Conservation (phyloP, 2,329 filamentous ascomycete genomes). For the Talaromyces sp. region DNA sequence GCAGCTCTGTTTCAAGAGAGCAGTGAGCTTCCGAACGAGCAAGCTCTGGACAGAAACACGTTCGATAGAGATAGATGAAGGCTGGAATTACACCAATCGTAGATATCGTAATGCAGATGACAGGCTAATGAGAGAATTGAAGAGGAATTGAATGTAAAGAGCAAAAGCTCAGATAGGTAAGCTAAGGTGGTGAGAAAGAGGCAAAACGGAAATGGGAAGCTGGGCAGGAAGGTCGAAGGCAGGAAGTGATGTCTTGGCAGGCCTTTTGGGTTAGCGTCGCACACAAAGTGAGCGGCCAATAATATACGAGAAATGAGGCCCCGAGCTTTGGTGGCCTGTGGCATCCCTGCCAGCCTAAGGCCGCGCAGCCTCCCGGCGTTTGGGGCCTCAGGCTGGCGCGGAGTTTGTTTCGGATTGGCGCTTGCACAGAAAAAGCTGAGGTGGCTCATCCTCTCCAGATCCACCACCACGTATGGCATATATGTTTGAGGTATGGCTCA, state of each 20-base stretch:
- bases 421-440: not conserved
- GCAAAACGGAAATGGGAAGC: not conserved
- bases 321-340: slow-evolving; percentile 1
- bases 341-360: not conserved
- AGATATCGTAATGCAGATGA: not conserved
- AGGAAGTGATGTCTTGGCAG: slow-evolving; percentile 3
- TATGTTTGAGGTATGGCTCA: not conserved
- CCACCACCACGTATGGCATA: not conserved
- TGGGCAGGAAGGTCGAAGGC: not conserved
- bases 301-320: not conserved
- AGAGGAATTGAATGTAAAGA: not conserved
- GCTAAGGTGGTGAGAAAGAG: not conserved
- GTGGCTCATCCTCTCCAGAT: not conserved
- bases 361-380: not conserved
- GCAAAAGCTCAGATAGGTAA: not conserved
- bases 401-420: not conserved
- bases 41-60: not conserved
- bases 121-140: not conserved
- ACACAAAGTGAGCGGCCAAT: slow-evolving; percentile 9
- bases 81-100: not conserved
- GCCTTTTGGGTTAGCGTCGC: not conserved
- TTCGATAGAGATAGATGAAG: not conserved
- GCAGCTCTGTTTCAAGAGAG: slow-evolving; percentile 22
- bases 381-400: not conserved
- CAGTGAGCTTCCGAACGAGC: slow-evolving; percentile 13